These are phyloP conservation scores for Coccomyxa sp. DNA, from an alignment of 139 green algal genomes.

Conservation along the genomic window DNA sequence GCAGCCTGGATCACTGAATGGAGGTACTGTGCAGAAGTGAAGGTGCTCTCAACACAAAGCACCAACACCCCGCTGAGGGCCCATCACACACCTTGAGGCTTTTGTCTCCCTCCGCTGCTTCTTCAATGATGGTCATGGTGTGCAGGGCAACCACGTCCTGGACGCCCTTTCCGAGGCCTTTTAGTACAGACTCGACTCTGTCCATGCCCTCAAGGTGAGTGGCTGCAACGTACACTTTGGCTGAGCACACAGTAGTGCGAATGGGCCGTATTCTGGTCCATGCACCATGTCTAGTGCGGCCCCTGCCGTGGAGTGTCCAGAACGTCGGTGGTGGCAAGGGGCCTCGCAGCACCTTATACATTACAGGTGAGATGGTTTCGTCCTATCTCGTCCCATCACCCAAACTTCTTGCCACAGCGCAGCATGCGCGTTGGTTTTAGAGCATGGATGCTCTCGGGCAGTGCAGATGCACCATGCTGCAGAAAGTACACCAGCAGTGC, in stretches of 20 bases:
- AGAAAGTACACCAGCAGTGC: not conserved
- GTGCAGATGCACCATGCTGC: not conserved
- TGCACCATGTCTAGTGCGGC: not conserved
- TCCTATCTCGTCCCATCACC: not conserved
- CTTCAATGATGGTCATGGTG: constrained; percentile 1
- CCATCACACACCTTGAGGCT: not conserved
- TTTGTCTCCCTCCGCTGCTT: not conserved
- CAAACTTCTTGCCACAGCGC: no score
- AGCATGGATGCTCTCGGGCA: not conserved
- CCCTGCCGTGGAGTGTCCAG: not conserved
- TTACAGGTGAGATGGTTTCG: not conserved
- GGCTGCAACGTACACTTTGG: not conserved
- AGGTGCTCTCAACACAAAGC: not conserved
- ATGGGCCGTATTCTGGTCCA: not conserved
- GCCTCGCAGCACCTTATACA: not conserved
- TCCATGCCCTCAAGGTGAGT: not conserved
- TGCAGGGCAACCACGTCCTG: constrained; percentile 8
- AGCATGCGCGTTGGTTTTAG: not conserved
- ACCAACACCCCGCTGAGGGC: not conserved
- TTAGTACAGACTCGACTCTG: not conserved
- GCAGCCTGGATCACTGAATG: not conserved
- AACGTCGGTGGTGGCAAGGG: not conserved
- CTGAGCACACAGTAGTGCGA: not conserved
- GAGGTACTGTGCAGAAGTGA: not conserved
- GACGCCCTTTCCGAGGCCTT: not conserved